Evolutionary conservation across 345 rosid species (phyloP).

Genomic region (Euphorbia pulcherrima): DNA sequence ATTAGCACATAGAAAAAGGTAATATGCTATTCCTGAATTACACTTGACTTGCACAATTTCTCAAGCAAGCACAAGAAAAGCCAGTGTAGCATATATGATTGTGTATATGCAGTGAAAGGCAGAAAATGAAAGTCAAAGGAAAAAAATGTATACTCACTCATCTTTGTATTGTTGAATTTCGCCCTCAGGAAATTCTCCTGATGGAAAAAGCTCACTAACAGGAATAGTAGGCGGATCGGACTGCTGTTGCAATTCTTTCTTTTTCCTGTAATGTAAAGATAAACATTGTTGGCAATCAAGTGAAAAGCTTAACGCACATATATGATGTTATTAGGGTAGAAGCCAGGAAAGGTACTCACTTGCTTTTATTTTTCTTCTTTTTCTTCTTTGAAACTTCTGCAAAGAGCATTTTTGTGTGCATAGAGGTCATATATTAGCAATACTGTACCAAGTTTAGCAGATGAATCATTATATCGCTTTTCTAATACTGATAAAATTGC

Average conservation of each 20-base stretch:
- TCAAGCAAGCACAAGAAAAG: not conserved
- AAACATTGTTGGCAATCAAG: conserved; percentile 2
- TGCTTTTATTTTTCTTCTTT: conserved; percentile 95
- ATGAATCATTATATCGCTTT: not conserved
- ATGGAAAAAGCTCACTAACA: conserved; percentile 69
- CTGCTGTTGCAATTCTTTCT: conserved; percentile 71
- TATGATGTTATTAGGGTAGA: conserved; percentile 6
- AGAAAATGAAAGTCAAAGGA: conserved; percentile 1
- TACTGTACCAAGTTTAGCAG: not conserved
- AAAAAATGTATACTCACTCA: conserved; percentile 52
- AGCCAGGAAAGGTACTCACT: conserved; percentile 43
- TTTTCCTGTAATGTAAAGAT: conserved; percentile 50
- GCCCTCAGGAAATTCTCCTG: conserved; percentile 95
- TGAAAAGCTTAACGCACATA: not conserved
- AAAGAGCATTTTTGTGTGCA: not conserved
- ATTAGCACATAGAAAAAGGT: not conserved
- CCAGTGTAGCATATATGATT: not conserved
- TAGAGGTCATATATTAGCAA: not conserved
- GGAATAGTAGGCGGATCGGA: conserved; percentile 88
- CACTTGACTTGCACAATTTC: not conserved
- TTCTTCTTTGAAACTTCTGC: conserved; percentile 79
- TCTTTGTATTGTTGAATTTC: conserved; percentile 94
- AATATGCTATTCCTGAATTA: not conserved
- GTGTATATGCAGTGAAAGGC: not conserved
- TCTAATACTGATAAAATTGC: not conserved